Base-by-base conservation (phyloP, 192 early-diverging fungal genomes). In the Entomortierella beljakovae region DNA sequence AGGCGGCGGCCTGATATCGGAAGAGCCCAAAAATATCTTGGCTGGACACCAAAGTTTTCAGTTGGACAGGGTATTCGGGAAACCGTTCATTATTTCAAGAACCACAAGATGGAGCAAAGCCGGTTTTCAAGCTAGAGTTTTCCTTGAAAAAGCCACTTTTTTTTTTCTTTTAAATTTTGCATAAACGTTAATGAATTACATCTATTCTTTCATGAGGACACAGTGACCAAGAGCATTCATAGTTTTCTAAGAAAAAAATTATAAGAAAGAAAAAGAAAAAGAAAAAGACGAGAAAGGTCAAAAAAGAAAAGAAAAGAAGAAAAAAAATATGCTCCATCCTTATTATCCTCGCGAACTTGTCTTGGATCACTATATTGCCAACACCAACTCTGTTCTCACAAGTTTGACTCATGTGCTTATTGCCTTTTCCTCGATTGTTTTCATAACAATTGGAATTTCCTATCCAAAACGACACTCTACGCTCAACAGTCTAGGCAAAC, bases 1-100 rank as follows among this genome's bases (percentile, higher is more conserved):
- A 88, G 89, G 74, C 80, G 94, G 25, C 85, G 86, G 64, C 94
- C 94, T 10, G 93, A 94, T 64, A 94, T 95, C 57, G 71, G 83
- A 10, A 58, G 89, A 49, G 94, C 94, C 2, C 83, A 86, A 71
- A 71, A 72, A 46, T 81, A 86, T 38, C 59, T 94, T 42, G 88
- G 86, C 28, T 95, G 94, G 94, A 80, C 85, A 49, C 94, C 94
- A 7, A 81, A 83, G 64, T 92, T 94, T 70, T 84, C 88, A n/a
- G 89, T 94, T 1, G 71, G 82, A 59, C 94, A 95, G 66, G 94
- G 94, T 9, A 85, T 95, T 15, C 80, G 88, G 67, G 92, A 95
- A 66, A 95, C 94, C 26, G 88, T 95, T 6, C 87, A 91, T 53
- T 94, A 91, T 80, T 94, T 94, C 65, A 84, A 86, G 61, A 77